Evolutionary conservation across 805 yeast species (phyloP), one percentile per base, ranked within the genome.

Genomic region (Cyberlindnera misumaiensis): DNA sequence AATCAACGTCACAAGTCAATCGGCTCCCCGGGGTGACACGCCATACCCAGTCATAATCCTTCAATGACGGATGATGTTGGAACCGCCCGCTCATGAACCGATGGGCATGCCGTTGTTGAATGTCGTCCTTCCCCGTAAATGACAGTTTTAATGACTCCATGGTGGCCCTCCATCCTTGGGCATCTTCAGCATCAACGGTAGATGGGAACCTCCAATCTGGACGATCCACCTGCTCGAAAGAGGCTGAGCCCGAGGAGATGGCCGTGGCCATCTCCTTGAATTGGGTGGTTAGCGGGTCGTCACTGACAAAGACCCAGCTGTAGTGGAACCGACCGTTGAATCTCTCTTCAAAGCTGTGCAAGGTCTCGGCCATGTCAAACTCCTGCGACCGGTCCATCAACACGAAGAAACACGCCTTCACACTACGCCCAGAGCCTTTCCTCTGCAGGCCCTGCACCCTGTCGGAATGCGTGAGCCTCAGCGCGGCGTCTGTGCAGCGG

Each of bases 251-350:
- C 3, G 81, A 70, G 9, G 76, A 70, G 11, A 67, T 50, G 16
- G 63, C 63, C 3, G 64, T 39, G 1, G 79, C 68, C 20, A 60
- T 52, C 5, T 52, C 49, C 35, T 62, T 68, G 55, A 83, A 83
- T 39, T 70, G 71, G 1, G 63, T 66, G 27, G 65, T 55, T 50
- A 84, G 81, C 4, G 72, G 74, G 38, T 63, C 68, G 51, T 83
- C 84, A 54, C 81, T 82, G 34, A 83, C 56, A 46, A 84, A 82
- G 2, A 80, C 78, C 85, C 87, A 83, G 56, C 82, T 88, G 53
- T 83, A 83, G 49, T 77, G 71, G 53, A 60, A 78, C 29, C 63
- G 59, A 24, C 52, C 15, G 55, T 83, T 83, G 63, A 82, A 83
- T 30, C 87, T 61, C 46, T 70, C 76, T 51, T 82, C 83, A 32